Evolutionary conservation across 1,139 yeast genomes (phyloP).

Genomic region (Trichomonascaceae sp.): DNA sequence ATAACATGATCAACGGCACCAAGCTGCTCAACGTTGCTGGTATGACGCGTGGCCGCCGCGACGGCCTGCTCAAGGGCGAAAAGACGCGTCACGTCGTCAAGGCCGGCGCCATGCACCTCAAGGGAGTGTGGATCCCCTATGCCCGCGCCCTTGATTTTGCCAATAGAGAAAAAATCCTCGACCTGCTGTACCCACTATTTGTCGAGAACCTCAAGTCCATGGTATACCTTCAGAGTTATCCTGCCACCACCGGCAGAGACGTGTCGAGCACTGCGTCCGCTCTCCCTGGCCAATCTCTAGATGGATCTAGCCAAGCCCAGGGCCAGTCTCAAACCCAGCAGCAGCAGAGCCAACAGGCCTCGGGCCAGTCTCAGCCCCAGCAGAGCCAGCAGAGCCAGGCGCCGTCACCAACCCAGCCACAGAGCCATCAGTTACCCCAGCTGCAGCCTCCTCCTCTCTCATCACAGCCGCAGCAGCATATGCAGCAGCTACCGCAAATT

Average conservation of each 20-base stretch:
- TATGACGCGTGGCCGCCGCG: slow-evolving; percentile 93
- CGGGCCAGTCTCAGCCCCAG: background rate
- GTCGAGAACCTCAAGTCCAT: slow-evolving; percentile 25
- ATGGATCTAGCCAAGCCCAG: background rate
- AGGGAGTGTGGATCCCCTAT: slow-evolving; percentile 97
- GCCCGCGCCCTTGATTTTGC: slow-evolving; percentile 90
- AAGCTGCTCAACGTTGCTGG: slow-evolving; percentile 84
- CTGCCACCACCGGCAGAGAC: background rate
- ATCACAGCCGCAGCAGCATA: background rate
- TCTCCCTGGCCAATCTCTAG: background rate
- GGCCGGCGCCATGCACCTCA: slow-evolving; percentile 92
- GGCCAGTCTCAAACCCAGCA: background rate
- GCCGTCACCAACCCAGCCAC: background rate
- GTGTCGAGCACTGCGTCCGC: background rate
- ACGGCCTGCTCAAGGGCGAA: slow-evolving; percentile 83
- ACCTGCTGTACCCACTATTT: slow-evolving; percentile 72
- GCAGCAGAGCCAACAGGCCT: background rate
- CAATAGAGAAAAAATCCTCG: slow-evolving; percentile 77
- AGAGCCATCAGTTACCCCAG: background rate
- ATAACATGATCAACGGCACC: slow-evolving; percentile 89
- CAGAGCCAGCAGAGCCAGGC: background rate
- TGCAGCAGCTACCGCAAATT: background rate
- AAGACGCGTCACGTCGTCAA: slow-evolving; percentile 85
- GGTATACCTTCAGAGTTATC: background rate
- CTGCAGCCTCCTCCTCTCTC: background rate